Evolutionary conservation across 2,329 filamentous ascomycete genomes (phyloP).

Genomic region (Alternaria novae-zelandiae): DNA sequence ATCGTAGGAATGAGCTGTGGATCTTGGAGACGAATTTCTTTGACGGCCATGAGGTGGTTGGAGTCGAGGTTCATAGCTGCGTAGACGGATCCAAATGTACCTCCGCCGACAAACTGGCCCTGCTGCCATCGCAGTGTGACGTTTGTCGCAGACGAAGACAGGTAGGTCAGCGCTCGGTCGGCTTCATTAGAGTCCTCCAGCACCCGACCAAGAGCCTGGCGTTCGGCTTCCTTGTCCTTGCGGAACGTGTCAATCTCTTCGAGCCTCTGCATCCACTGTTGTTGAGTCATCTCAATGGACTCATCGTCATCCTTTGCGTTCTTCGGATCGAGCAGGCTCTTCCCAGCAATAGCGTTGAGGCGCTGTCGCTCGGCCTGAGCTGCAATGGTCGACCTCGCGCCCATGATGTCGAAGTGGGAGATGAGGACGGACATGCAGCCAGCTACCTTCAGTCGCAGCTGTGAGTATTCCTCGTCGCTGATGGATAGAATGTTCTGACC

Average conservation of each 20-base stretch:
- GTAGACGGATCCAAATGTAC: slow-evolving; percentile 97
- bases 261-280: slow-evolving; percentile 76
- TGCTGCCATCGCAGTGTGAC: slow-evolving; percentile 97
- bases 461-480: slow-evolving; percentile 84
- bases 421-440: slow-evolving; percentile 98
- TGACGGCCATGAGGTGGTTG: slow-evolving; percentile 96
- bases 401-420: slow-evolving; percentile 99
- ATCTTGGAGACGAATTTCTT: slow-evolving; percentile 96
- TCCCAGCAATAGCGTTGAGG: slow-evolving; percentile 78
- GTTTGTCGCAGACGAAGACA: slow-evolving; percentile 93
- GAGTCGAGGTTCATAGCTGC: slow-evolving; percentile 97
- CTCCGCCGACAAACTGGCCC: slow-evolving; percentile 96
- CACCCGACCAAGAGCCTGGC: slow-evolving; percentile 86
- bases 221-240: slow-evolving; percentile 80
- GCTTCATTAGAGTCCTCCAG: slow-evolving; percentile 95
- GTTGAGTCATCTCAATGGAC: slow-evolving; percentile 74
- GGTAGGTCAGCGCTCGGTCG: slow-evolving; percentile 89
- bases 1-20: slow-evolving; percentile 95
- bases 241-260: slow-evolving; percentile 78
- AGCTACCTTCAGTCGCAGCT: slow-evolving; percentile 84
- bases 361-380: slow-evolving; percentile 93
- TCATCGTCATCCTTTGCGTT: slow-evolving; percentile 81
- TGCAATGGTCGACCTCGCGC: slow-evolving; percentile 88
- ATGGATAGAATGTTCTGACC: slow-evolving; percentile 92
- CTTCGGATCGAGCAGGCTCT: slow-evolving; percentile 80